Evolutionary conservation across 306 rosid species (phyloP), one percentile per base, ranked within the genome.

Genomic region (Cucurbita pepo): DNA sequence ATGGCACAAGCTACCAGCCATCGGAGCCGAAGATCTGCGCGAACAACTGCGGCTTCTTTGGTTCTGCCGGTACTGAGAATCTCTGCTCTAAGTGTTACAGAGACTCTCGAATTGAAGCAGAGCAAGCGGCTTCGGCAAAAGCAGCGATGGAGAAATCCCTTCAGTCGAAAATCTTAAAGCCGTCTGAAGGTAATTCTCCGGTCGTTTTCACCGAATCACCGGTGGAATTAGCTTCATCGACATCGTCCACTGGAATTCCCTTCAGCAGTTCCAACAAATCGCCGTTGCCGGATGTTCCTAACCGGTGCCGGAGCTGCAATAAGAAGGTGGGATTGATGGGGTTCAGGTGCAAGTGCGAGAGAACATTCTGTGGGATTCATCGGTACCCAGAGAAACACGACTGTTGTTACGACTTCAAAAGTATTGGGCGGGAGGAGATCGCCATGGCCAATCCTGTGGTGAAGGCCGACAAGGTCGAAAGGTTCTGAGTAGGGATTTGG

Each of bases 31-130:
- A 83, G 78, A 86, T 72, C 2, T 88, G 92, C 73, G 88, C 79
- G 75, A 88, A 85, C 82, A 85, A 85, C 70, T 88, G 92, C 62
- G 90, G 92, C 37, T 88, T 88, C 82, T 88, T 82, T 37, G 92
- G 92, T 34, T 63, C 76, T 6, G 80, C 85, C 0, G 81, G 77
- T 2, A 83, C 86, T 7, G 73, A 53, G 80, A 88, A 88, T 69
- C 85, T 85, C 45, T 88, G 92, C 62, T 88, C 90, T 6, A 83
- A 88, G 51, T 88, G 92, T 71, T 85, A 74, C 84, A 75, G 81
- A 71, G 85, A 80, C 19, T 37, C 66, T 3, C 79, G 45, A 5
- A 63, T 65, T 52, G 9, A 74, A 22, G 84, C 69, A 14, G 80
- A 77, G 40, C 80, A 57, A 14, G 77, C 82, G 10, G 82, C 78